A percentile compares a stretch with the other conserved stretches of the same genome.
phyloP scores from a whole-genome alignment of 257 asterid species.

The Solanum infundibuliforme region DNA sequence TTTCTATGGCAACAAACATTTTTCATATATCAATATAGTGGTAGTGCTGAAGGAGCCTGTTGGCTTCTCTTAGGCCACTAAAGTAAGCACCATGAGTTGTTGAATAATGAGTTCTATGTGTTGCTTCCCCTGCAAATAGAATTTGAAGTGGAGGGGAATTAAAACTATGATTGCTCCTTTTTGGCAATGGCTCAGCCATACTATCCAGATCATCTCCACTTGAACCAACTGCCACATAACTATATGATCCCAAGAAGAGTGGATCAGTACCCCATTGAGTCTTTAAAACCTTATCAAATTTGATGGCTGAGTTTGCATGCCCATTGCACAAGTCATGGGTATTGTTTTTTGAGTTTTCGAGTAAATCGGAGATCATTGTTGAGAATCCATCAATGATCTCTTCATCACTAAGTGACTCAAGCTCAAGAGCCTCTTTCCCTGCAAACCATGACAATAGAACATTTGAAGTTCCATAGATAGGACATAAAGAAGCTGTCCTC shows the following conservation, averaged over 20 bases:
- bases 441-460: constrained; percentile 72
- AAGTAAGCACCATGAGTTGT: constrained; percentile 93
- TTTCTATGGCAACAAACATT: not conserved
- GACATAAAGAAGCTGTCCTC: constrained; percentile 44
- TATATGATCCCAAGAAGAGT: constrained; percentile 73
- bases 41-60: constrained; percentile 77
- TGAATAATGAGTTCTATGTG: constrained; percentile 83
- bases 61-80: constrained; percentile 92
- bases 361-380: constrained; percentile 38
- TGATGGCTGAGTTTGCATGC: constrained; percentile 6
- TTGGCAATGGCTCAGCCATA: constrained; percentile 80
- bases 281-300: constrained; percentile 44
- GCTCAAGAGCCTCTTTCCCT: constrained; percentile 65
- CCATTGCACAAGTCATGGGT: constrained; percentile 1
- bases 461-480: constrained; percentile 50
- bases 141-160: constrained; percentile 42
- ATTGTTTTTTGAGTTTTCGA: constrained; percentile 3
- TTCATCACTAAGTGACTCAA: constrained; percentile 51
- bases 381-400: constrained; percentile 57
- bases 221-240: constrained; percentile 81
- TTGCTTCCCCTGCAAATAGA: constrained; percentile 90
- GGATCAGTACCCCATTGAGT: constrained; percentile 90
- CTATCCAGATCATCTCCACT: constrained; percentile 68
- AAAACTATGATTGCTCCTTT: not conserved
- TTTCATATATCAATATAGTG: constrained; percentile 15